These are phyloP conservation scores for Trypanosoma cruzi DNA, from an alignment of 208 protist species.

Conservation along the genomic window DNA sequence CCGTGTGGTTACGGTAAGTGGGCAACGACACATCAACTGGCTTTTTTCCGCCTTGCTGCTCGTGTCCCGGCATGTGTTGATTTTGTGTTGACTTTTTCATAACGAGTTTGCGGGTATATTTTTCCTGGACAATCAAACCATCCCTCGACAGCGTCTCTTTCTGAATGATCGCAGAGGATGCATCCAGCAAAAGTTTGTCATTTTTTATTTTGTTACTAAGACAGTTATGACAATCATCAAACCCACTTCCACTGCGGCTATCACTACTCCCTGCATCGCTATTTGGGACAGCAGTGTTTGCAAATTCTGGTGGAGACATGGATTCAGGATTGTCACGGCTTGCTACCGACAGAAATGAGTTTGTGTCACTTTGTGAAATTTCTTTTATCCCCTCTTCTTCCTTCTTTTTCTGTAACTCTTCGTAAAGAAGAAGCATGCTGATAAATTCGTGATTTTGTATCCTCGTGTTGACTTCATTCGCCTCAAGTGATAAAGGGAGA, in stretches of 20 bases:
- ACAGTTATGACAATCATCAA: neutral
- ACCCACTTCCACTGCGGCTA: neutral
- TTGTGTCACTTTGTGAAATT: neutral
- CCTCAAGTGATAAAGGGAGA: constrained; percentile 18
- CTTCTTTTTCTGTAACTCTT: constrained; percentile 8
- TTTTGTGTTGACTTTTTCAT: neutral
- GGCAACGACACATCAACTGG: neutral
- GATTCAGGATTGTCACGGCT: neutral
- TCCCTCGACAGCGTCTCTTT: neutral
- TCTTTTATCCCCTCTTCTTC: neutral
- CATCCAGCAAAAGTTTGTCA: neutral
- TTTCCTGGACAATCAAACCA: neutral
- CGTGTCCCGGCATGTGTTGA: neutral
- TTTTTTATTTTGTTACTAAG: neutral
- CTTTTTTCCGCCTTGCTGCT: neutral
- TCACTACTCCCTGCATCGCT: neutral
- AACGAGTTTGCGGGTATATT: neutral
- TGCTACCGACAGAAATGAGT: neutral
- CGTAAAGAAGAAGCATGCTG: constrained; percentile 15
- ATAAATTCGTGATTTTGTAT: constrained; percentile 29
- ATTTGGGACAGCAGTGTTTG: neutral
- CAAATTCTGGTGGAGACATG: neutral
- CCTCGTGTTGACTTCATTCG: constrained; percentile 3
- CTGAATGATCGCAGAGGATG: neutral
- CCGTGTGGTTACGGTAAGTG: neutral